Conservation (phyloP, 352 stramenopile species). For the Plasmopara viticola region DNA sequence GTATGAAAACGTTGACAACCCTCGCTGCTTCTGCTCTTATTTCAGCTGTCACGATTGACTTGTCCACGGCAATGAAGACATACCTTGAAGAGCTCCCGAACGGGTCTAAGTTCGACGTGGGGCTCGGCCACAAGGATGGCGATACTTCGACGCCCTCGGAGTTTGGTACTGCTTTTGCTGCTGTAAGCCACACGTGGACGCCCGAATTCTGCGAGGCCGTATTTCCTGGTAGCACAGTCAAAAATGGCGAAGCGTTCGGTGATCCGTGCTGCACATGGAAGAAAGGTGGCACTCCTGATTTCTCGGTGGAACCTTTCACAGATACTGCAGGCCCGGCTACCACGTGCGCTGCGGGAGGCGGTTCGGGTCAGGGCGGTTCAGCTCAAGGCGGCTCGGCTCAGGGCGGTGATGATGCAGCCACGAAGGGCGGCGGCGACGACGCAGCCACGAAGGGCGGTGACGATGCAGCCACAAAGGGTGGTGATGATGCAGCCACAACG, state of each 20-base stretch:
- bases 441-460: too few species aligned
- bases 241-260: conserved; percentile 38
- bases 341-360: conserved; percentile 7
- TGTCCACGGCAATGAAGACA: conserved; percentile 13
- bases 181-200: conserved; percentile 22
- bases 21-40: conserved; percentile 21
- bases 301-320: conserved; percentile 31
- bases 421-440: too few species aligned
- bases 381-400: neutral
- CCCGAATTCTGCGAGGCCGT: conserved; percentile 15
- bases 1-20: conserved; percentile 18
- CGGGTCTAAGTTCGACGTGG: conserved; percentile 31
- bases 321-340: conserved; percentile 16
- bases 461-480: too few species aligned
- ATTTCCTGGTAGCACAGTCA: conserved; percentile 27
- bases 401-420: neutral
- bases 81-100: conserved; percentile 38
- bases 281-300: conserved; percentile 29
- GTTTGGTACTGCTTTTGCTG: conserved; percentile 31
- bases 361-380: neutral
- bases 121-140: conserved; percentile 26
- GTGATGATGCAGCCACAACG: too few species aligned
- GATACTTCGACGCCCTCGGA: conserved; percentile 31
- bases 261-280: conserved; percentile 53
- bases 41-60: conserved; percentile 15